Base-by-base conservation (phyloP, 768 basidiomycete genomes). In the Termitomyces sp. region DNA sequence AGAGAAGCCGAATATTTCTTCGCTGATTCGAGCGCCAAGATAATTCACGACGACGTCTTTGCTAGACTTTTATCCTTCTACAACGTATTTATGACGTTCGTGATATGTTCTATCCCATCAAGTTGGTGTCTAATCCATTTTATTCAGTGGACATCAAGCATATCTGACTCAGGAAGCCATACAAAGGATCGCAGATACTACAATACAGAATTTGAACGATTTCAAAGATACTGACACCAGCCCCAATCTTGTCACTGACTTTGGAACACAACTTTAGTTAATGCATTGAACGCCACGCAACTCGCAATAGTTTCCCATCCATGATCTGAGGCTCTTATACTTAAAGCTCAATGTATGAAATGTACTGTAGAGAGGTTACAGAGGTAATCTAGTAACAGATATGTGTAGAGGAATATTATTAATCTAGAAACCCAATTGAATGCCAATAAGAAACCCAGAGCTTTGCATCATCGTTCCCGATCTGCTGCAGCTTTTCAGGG, bases 61-160 rank as follows among this genome's bases (percentile, higher is more conserved):
- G 75, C 74, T 22, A 72, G 77, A n/a, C 67, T 78, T n/a, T 63
- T 78, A 16, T 73, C 76, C 0, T 78, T 78, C 63, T 77, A 77
- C 65, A 78, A 77, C 58, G 77, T 78, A 34, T 77, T 76, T 58
- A 71, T 78, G 73, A 78, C 72, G 77, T 75, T 57, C 57, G 65
- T 45, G 66, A 36, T 50, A 20, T 4, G 6, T 49, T 22, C 36
- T 2, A 9, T 46, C 20, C 44, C 18, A 13, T 20, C 12, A n/a
- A 34, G 5, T 16, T 54, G 27, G 16, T 8, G 41, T 13, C 34
- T 47, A 37, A 37, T 47, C 52, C 16, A 34, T n/a, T 34, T 12
- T 22, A 0, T 12, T 11, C 0, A 78, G 77, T 30, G 77, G 77
- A 6, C 76, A 78, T 57, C 77, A 78, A 63, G 77, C 77, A 36